Evolutionary conservation across 2,329 filamentous ascomycete genomes (phyloP).

Genomic region (Paraphaeosphaeria minitans): DNA sequence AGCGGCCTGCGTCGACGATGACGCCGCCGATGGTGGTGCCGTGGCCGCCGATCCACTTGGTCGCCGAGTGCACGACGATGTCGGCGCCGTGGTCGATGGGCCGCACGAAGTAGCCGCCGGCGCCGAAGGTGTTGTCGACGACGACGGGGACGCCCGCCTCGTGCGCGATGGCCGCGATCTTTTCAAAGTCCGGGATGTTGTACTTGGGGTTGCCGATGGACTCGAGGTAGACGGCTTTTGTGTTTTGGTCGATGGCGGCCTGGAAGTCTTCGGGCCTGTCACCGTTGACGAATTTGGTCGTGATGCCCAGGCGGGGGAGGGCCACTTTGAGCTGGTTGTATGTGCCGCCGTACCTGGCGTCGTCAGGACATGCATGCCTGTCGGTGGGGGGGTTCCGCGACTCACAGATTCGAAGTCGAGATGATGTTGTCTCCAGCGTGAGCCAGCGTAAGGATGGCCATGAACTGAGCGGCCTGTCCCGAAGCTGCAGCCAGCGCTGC

Average conservation of each 20-base stretch:
- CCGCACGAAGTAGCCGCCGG: constrained; percentile 84
- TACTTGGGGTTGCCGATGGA: constrained; percentile 93
- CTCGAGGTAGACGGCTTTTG: constrained; percentile 90
- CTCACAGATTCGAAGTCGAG: constrained; percentile 76
- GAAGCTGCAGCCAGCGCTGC: constrained; percentile 84
- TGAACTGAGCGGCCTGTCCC: constrained; percentile 91
- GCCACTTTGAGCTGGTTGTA: constrained; percentile 98
- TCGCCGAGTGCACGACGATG: constrained; percentile 92
- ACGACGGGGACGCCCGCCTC: constrained; percentile 64
- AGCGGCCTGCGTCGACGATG: constrained; percentile 86
- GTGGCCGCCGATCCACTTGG: constrained; percentile 97
- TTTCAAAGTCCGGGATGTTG: constrained; percentile 90
- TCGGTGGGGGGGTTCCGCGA: not conserved
- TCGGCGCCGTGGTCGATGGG: constrained; percentile 91
- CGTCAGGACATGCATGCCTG: not conserved
- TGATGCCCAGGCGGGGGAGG: constrained; percentile 83
- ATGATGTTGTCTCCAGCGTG: constrained; percentile 91
- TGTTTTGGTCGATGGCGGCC: constrained; percentile 85
- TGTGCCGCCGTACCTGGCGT: constrained; percentile 75
- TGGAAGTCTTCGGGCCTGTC: constrained; percentile 81
- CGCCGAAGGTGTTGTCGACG: constrained; percentile 93
- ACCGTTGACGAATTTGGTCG: constrained; percentile 83
- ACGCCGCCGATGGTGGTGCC: constrained; percentile 90
- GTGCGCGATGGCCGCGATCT: constrained; percentile 80
- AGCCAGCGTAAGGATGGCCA: constrained; percentile 83